Base-by-base conservation (phyloP, 2,329 filamentous ascomycete species). In the Neoascochyta sp. region DNA sequence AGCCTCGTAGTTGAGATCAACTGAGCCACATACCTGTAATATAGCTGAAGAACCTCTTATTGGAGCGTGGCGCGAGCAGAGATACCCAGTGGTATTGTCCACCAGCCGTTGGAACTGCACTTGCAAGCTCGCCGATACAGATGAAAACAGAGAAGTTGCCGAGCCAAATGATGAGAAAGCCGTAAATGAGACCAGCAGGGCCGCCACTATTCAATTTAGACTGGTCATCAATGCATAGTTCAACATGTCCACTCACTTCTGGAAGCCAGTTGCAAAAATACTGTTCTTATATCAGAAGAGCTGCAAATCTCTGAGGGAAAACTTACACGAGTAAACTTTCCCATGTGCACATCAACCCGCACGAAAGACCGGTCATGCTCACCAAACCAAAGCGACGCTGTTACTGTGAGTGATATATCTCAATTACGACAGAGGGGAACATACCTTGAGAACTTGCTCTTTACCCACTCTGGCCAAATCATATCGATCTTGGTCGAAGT, bases 41-140 rank as follows among this genome's bases (percentile, higher is more conserved):
- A 32, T 70, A 71, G 39, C 65, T 68, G 30, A 69, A 58, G 27
- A 68, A 62, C 22, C 60, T 64, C 36, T 67, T 66, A 24, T 56
- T 60, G 3, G 55, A 57, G 5, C 49, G 51, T 8, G 68, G 67
- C 4, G 66, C 65, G 13, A 70, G 62, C 17, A 69, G 55, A 11
- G 57, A 62, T 1, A 68, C 65, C 62, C 54, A 65, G 33, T 62
- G 57, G 30, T 64, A 65, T 38, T 65, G 60, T 14, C 63, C 64
- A 9, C 63, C 64, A 16, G 59, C 53, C 9, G 57, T 62, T 4
- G 60, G 63, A 15, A 59, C 52, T 28, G 62, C 57, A 21, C 60
- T 63, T 7, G 59, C 60, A 20, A 65, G 54, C 27, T 63, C 60
- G 19, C 56, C 56, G 17, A 62, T 60, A 9, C 47, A 53, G 16